Base-by-base conservation (phyloP, 768 basidiomycete species). In the Filobasidium wieringae region DNA sequence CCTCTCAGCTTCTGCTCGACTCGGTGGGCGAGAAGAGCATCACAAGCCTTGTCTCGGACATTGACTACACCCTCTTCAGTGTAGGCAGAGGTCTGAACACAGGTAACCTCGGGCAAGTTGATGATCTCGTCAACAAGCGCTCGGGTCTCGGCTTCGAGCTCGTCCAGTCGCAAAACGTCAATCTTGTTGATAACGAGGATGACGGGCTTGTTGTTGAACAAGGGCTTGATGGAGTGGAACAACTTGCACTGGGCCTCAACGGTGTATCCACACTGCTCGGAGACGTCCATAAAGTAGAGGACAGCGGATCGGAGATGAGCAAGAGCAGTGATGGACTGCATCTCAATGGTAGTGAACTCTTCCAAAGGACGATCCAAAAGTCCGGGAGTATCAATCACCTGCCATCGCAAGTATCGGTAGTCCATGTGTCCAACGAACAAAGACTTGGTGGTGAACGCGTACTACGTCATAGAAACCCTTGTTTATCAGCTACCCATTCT, bases 341-440 rank as follows among this genome's bases (percentile, higher is more conserved):
- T 99, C 77, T 99, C 95, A 66, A 99, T 99, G 59, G 92, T 97
- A 79, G 97, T 97, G 95, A 99, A 97, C 52, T 99, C 95, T 75
- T 99, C 93, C 31, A 97, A 79, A 1, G 93, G 92, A 74, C 97
- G 95, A 72, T 99, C 95, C 64, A 99, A 80, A 59, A 99, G 85
- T 59, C 95, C 95, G 1, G 95, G 95, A 37, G 95, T 99, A 79
- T 99, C 95, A 68, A 99, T 96, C 51, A 99, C 93, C 74, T 99
- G 95, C 95, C 95, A 99, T 61, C 95, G 84, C 66, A 99, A 80
- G 77, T 99, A 99, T 71, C 91, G 93, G 79, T 99, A 96, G 75
- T 99, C 95, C 72, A 97, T 80, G 76, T 99, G 95, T 1, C 95
- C 95, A 67, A 99, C 88, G 71, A 97, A 97, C 53, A 99, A 85